Percentiles rank a stretch among this genome's conserved stretches.
phyloP scores from a whole-genome alignment of 192 early-diverging fungal species.

The Coemansia sp. region DNA sequence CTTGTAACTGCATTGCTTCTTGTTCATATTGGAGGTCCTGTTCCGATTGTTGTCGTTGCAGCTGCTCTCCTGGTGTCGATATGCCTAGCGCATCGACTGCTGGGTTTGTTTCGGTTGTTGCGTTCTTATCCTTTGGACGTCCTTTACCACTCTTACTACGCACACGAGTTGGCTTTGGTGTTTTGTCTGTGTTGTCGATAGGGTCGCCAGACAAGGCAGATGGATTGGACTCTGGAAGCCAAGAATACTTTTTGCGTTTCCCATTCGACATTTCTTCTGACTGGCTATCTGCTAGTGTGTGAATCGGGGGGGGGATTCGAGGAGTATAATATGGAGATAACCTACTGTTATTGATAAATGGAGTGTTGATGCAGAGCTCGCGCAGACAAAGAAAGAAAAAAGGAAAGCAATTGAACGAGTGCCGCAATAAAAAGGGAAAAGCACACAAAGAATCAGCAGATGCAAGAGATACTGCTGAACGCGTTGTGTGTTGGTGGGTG shows the following conservation, averaged over 20 bases:
- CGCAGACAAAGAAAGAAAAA: neutral
- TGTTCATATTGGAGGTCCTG: neutral
- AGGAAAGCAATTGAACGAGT: neutral
- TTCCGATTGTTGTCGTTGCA: constrained; percentile 2
- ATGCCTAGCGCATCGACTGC: constrained; percentile 22
- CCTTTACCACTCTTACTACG: constrained; percentile 1
- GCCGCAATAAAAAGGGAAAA: neutral
- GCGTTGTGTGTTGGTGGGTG: neutral
- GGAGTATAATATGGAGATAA: too few species aligned
- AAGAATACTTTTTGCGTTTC: constrained; percentile 54
- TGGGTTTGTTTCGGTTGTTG: neutral
- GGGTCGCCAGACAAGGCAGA: constrained; percentile 42
- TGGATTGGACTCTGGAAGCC: constrained; percentile 52
- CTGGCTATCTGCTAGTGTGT: neutral
- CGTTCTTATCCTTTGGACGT: neutral
- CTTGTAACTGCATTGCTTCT: neutral
- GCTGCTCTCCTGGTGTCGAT: constrained; percentile 4
- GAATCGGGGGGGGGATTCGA: neutral
- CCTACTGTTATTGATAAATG: neutral
- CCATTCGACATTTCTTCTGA: neutral
- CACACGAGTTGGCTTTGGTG: constrained; percentile 6
- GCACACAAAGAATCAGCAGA: neutral
- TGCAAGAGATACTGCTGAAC: neutral
- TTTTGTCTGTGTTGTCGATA: constrained; percentile 24
- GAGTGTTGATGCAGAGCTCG: neutral